A percentile compares a stretch with the other conserved stretches of the same genome.
Evolutionary conservation across 257 asterid genomes (phyloP).

Genomic region (Marsdenia floribunda): DNA sequence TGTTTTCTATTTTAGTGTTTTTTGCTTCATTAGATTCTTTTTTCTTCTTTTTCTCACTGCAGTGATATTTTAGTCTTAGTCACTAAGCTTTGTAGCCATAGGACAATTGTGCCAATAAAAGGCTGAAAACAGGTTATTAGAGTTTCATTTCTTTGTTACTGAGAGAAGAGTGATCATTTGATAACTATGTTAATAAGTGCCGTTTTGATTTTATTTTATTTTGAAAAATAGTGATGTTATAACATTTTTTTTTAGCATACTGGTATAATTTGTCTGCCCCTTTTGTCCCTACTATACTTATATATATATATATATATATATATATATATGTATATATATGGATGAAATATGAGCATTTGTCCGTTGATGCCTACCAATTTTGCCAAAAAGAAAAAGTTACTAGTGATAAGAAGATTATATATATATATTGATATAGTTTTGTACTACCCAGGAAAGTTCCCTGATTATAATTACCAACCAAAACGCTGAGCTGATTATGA

Average conservation of each 20-base stretch:
- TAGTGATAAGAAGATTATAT: too few relatives aligned
- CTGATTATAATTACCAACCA: too few relatives aligned
- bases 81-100: not conserved
- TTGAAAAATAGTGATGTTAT: not conserved
- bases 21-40: not conserved
- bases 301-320: too few relatives aligned
- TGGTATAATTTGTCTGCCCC: not conserved
- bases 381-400: too few relatives aligned
- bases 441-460: too few relatives aligned
- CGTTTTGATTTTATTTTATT: not conserved
- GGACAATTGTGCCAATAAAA: not conserved
- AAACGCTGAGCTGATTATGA: too few relatives aligned
- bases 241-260: not conserved
- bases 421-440: too few relatives aligned
- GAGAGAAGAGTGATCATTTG: not conserved
- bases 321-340: too few relatives aligned
- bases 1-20: not conserved
- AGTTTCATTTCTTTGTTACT: not conserved
- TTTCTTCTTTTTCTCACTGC: not conserved
- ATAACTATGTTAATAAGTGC: not conserved
- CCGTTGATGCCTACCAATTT: too few relatives aligned
- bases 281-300: too few relatives aligned
- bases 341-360: too few relatives aligned
- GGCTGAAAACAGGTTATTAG: not conserved
- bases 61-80: not conserved